These are phyloP conservation scores for Camellia lanceoleosa DNA, from an alignment of 148 eudicot species.

Conservation along the genomic window DNA sequence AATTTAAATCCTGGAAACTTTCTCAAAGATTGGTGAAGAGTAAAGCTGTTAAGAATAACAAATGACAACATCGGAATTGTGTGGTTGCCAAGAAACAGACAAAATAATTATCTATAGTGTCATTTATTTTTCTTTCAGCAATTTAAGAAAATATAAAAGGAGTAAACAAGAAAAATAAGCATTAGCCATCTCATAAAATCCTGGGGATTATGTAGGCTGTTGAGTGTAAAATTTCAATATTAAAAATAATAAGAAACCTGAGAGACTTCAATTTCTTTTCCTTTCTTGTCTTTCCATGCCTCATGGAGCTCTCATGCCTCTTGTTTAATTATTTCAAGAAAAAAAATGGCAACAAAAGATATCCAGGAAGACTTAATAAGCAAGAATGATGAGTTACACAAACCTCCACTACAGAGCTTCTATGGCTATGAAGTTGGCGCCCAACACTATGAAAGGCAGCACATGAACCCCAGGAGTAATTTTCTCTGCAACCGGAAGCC, in stretches of 20 bases:
- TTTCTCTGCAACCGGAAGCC: slow-evolving; percentile 57
- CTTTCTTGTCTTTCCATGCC: neutral
- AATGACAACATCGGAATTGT: neutral
- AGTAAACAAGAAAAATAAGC: neutral
- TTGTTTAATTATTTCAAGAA: neutral
- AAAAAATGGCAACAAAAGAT: neutral
- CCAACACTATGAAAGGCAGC: slow-evolving; percentile 36
- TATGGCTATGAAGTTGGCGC: slow-evolving; percentile 46
- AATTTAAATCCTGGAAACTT: neutral
- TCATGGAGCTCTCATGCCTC: neutral
- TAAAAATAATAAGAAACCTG: neutral
- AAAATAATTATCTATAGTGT: neutral
- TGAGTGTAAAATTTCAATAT: neutral
- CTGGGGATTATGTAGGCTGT: too few relatives aligned
- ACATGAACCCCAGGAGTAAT: slow-evolving; percentile 34
- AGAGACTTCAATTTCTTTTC: neutral
- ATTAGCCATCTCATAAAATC: neutral
- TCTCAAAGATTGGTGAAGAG: neutral
- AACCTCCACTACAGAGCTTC: slow-evolving; percentile 70
- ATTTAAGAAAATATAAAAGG: neutral
- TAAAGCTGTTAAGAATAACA: neutral
- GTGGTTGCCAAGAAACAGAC: neutral
- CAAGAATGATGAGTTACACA: slow-evolving; percentile 22
- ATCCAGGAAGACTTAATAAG: neutral
- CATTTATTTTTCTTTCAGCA: neutral